Conservation (phyloP, 1,284 basidiomycete genomes). For the Marasmius tenuissimus region DNA sequence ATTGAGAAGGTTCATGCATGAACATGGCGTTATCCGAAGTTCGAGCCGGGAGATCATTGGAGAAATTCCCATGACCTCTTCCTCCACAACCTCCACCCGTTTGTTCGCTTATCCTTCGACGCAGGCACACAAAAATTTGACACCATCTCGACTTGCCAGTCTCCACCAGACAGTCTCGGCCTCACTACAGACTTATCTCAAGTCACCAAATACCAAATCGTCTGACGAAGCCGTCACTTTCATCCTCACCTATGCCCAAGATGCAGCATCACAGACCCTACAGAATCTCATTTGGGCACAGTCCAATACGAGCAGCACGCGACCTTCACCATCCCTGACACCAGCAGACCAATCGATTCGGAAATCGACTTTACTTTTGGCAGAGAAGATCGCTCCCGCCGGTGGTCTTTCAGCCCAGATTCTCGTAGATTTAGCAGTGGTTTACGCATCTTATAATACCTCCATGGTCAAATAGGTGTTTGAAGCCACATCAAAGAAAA, state of each 20-base stretch:
- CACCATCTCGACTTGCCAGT: slow-evolving; percentile 2
- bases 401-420: slow-evolving; percentile 27
- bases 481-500: slow-evolving; percentile 33
- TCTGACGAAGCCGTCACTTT: neutral
- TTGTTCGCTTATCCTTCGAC: neutral
- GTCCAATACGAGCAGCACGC: neutral
- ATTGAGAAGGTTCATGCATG: too few species aligned
- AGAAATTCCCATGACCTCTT: neutral
- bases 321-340: neutral
- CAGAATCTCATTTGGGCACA: neutral
- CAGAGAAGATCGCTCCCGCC: neutral
- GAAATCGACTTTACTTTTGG: neutral
- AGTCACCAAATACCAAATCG: neutral
- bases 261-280: neutral
- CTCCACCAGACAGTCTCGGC: slow-evolving; percentile 1
- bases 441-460: slow-evolving; percentile 46
- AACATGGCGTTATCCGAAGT: too few species aligned
- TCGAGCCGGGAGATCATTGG: too few species aligned
- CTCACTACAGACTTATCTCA: neutral
- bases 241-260: neutral
- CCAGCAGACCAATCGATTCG: neutral
- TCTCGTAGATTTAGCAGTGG: slow-evolving; percentile 62
- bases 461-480: slow-evolving; percentile 47
- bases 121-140: neutral
- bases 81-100: neutral